Percentiles rank a stretch among this genome's conserved stretches.
phyloP scores from a whole-genome alignment of 2,329 filamentous ascomycete species.

The Diaporthe citrichinensis region DNA sequence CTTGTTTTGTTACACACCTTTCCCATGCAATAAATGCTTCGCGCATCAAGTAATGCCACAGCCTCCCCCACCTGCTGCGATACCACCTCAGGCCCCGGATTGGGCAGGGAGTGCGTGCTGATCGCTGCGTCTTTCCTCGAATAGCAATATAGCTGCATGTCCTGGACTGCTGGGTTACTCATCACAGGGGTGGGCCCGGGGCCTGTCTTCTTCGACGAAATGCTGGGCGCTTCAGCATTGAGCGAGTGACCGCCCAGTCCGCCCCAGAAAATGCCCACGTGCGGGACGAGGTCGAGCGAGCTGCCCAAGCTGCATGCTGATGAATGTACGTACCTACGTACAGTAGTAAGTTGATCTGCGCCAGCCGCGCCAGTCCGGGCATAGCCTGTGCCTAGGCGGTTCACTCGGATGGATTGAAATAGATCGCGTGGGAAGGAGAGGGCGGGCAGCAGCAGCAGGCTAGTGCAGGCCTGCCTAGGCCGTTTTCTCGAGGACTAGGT shows the following conservation, averaged over 20 bases:
- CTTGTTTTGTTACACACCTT: slow-evolving; percentile 1
- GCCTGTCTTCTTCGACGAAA: neutral
- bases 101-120: slow-evolving; percentile 11
- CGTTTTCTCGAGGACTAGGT: neutral
- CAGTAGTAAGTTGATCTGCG: slow-evolving; percentile 1
- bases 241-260: neutral
- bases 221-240: slow-evolving; percentile 19
- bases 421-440: neutral
- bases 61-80: neutral
- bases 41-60: neutral
- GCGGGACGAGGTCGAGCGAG: slow-evolving; percentile 18
- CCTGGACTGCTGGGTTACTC: neutral
- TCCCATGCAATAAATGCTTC: slow-evolving; percentile 9
- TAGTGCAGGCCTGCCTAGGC: slow-evolving; percentile 13
- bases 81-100: slow-evolving; percentile 7
- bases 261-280: slow-evolving; percentile 28
- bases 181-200: slow-evolving; percentile 5
- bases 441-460: neutral
- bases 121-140: slow-evolving; percentile 7
- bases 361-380: neutral
- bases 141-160: neutral
- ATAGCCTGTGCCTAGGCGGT: slow-evolving; percentile 4
- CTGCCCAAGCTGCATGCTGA: neutral
- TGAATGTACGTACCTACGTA: neutral
- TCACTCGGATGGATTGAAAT: slow-evolving; percentile 22